Evolutionary conservation across 352 stramenopile species (phyloP), one percentile per base, ranked within the genome.

Genomic region (Phytophthora rubi): DNA sequence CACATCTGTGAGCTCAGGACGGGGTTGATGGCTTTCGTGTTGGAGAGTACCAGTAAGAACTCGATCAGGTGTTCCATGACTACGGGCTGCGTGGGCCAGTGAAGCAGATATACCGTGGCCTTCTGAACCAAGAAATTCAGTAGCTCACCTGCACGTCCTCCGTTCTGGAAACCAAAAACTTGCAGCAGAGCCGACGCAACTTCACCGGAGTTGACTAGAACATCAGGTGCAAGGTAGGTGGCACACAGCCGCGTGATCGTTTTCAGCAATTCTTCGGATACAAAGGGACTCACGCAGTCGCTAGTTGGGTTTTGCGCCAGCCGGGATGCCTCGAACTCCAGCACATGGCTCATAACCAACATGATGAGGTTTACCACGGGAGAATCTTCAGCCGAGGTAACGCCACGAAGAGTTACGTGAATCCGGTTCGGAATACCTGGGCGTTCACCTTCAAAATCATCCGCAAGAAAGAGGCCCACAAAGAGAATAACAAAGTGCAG

Each of bases 31-130:
- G 78, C 85, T 62, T 76, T 75, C 18, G 82, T 89, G 53, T 88
- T 91, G 1, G 85, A 85, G 3, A 95, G 66, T 47, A 89, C 68
- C 30, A 96, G 61, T 28, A 96, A 63, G 26, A 91, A 90, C 47
- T 94, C 78, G 53, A 96, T 90, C 4, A 93, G 67, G 35, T 96
- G 86, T 66, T 95, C 74, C 79, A 94, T 94, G 51, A 96, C 86
- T 3, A 93, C 70, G 0, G 89, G 88, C 30, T 96, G 86, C 1
- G 88, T 94, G 0, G 88, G 81, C 89, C 89, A 96, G 66, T 94
- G 80, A 37, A 92, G 76, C 39, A 96, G 55, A 45, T 95, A 96
- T 23, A 88, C 55, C 6, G 82, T 89, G 39, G 74, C 75, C 47
- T 90, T 77, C 59, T 94, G 77, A 1, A 94, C 74, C 15, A 95